Conservation (phyloP, 2,329 filamentous ascomycete species). For the Biscogniauxia mediterranea region DNA sequence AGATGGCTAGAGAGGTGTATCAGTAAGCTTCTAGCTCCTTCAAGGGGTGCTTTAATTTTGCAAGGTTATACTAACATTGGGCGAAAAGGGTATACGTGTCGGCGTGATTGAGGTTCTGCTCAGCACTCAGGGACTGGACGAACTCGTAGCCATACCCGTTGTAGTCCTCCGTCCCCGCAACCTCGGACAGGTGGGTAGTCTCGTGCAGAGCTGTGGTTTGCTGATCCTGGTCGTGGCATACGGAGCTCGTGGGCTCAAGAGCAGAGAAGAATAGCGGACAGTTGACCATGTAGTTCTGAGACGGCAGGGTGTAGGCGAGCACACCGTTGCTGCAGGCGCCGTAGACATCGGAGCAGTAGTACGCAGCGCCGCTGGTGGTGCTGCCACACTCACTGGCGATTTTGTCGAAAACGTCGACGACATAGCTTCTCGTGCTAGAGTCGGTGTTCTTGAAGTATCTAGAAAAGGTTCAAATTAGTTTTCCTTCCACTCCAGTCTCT, state of each 20-base stretch:
- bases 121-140: background rate
- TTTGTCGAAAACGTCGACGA: constrained; percentile 49
- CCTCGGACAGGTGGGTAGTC: background rate
- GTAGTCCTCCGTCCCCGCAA: constrained; percentile 3
- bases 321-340: constrained; percentile 48
- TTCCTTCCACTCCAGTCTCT: background rate
- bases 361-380: constrained; percentile 45
- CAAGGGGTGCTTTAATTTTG: background rate
- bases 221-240: constrained; percentile 1
- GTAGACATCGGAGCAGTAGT: constrained; percentile 58
- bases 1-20: background rate
- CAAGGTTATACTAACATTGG: background rate
- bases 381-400: constrained; percentile 56
- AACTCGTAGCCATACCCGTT: background rate
- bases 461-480: background rate
- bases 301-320: constrained; percentile 61
- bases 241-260: constrained; percentile 31
- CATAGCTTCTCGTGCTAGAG: constrained; percentile 43
- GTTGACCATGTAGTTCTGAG: constrained; percentile 55
- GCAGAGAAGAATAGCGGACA: constrained; percentile 58
- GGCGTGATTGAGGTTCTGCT: constrained; percentile 2
- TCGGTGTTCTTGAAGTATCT: constrained; percentile 62
- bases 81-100: constrained; percentile 3
- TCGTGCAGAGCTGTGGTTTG: constrained; percentile 1
- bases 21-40: background rate